Percentiles rank a stretch among this genome's conserved stretches.
These are phyloP conservation scores for Dissophora globulifera DNA, from an alignment of 192 early-diverging fungal species.

Conservation along the genomic window DNA sequence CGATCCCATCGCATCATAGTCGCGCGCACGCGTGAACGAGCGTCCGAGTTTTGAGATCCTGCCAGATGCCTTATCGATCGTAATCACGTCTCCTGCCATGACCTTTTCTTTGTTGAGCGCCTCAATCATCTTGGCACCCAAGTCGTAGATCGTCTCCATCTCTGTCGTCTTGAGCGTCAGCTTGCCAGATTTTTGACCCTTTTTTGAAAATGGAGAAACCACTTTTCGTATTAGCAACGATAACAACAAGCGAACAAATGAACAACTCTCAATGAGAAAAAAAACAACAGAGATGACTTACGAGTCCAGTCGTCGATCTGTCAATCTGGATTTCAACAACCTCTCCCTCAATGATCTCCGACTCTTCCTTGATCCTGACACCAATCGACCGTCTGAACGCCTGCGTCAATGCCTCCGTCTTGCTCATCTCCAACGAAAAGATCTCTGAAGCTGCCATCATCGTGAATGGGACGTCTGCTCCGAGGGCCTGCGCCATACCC, in stretches of 20 bases:
- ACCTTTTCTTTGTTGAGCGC: slow-evolving; percentile 98
- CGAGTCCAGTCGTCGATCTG: slow-evolving; percentile 88
- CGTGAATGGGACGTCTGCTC: slow-evolving; percentile 96
- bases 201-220: too few species aligned
- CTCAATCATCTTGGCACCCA: slow-evolving; percentile 99
- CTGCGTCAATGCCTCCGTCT: slow-evolving; percentile 98
- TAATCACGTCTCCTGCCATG: slow-evolving; percentile 95
- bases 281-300: slow-evolving; percentile 36
- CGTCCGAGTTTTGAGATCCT: slow-evolving; percentile 95
- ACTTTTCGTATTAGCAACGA: too few species aligned
- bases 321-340: slow-evolving; percentile 99
- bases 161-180: slow-evolving; percentile 99
- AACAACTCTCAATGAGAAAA: neutral
- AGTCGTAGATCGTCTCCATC: slow-evolving; percentile 99
- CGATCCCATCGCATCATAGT: slow-evolving; percentile 98
- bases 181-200: slow-evolving; percentile 96
- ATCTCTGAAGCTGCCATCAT: slow-evolving; percentile 98
- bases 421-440: slow-evolving; percentile 98
- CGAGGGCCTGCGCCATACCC: slow-evolving; percentile 97
- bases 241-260: too few species aligned
- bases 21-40: slow-evolving; percentile 96
- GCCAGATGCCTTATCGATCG: slow-evolving; percentile 98
- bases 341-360: slow-evolving; percentile 98
- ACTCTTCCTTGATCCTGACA: slow-evolving; percentile 98
- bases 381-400: slow-evolving; percentile 98